Evolutionary conservation across 2,329 filamentous ascomycete genomes (phyloP).

Genomic region (Cladophialophora immunda): DNA sequence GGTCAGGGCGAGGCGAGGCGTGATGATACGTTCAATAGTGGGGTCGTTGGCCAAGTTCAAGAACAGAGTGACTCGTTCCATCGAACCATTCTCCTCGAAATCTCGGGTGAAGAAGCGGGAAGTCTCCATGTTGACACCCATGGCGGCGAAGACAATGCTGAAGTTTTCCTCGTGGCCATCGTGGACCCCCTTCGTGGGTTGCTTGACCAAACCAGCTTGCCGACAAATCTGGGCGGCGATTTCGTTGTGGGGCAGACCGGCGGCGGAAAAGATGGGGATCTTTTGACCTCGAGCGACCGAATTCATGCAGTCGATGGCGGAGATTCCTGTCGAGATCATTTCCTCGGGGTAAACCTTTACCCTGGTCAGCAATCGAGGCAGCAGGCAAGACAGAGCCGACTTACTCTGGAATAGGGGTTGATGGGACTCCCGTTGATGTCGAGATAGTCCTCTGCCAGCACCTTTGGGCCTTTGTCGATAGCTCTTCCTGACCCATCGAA

Average conservation of each 20-base stretch:
- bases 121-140: conserved; percentile 99
- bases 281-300: conserved; percentile 98
- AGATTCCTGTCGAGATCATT: conserved; percentile 99
- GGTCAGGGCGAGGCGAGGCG: conserved; percentile 94
- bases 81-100: conserved; percentile 98
- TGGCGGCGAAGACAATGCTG: conserved; percentile 98
- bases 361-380: conserved; percentile 28
- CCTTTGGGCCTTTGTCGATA: conserved; percentile 99
- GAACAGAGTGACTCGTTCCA: conserved; percentile 97
- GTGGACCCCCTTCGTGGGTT: conserved; percentile 92
- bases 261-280: conserved; percentile 98
- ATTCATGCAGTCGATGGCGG: conserved; percentile 98
- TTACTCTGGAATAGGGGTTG: conserved; percentile 95
- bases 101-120: conserved; percentile 98
- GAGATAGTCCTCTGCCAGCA: conserved; percentile 95
- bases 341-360: conserved; percentile 96
- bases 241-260: conserved; percentile 98
- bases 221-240: conserved; percentile 99
- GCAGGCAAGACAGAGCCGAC: conserved; percentile 42
- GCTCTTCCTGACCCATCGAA: conserved; percentile 98
- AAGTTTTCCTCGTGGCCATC: conserved; percentile 99
- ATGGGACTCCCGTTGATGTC: conserved; percentile 99
- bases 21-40: conserved; percentile 99
- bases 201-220: conserved; percentile 91
- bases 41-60: conserved; percentile 99